Percentiles rank a stretch among this genome's conserved stretches.
These are phyloP conservation scores for Aspergillus sp. DNA, from an alignment of 2,329 filamentous ascomycete genomes.

Conservation along the genomic window DNA sequence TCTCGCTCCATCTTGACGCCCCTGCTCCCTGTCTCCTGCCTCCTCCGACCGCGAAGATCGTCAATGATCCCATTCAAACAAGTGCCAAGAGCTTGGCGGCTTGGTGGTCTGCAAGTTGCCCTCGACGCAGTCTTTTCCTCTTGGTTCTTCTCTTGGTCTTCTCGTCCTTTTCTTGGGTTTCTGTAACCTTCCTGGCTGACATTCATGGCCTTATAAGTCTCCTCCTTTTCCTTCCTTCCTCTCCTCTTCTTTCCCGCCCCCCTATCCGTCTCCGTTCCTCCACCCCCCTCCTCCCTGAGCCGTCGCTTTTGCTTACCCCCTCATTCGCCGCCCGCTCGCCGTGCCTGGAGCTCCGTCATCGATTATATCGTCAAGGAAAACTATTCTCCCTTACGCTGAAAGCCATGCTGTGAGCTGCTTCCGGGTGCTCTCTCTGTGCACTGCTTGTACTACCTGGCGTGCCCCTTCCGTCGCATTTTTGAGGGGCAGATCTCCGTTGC, in stretches of 20 bases:
- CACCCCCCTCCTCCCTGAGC: neutral
- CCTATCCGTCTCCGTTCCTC: slow-evolving; percentile 1
- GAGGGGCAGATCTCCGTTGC: slow-evolving; percentile 16
- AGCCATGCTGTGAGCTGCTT: slow-evolving; percentile 25
- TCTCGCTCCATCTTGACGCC: neutral
- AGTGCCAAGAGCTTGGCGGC: slow-evolving; percentile 33
- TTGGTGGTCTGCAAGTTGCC: slow-evolving; percentile 22
- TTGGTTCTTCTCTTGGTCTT: slow-evolving; percentile 18
- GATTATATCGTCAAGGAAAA: slow-evolving; percentile 3
- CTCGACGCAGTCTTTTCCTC: slow-evolving; percentile 15
- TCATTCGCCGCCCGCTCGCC: slow-evolving; percentile 3
- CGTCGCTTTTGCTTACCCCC: slow-evolving; percentile 11
- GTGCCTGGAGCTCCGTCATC: slow-evolving; percentile 1
- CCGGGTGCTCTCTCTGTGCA: slow-evolving; percentile 22
- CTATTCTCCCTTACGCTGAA: slow-evolving; percentile 20
- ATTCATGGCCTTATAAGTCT: slow-evolving; percentile 22
- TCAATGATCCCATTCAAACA: slow-evolving; percentile 4
- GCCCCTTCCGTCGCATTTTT: slow-evolving; percentile 18
- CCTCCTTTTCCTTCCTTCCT: slow-evolving; percentile 9
- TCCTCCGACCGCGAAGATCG: neutral
- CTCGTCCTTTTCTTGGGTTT: slow-evolving; percentile 21
- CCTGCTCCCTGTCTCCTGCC: neutral
- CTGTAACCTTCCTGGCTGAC: slow-evolving; percentile 17
- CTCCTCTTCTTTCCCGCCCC: slow-evolving; percentile 5
- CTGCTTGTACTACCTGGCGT: slow-evolving; percentile 24